Percentiles rank a stretch among this genome's conserved stretches.
These are phyloP conservation scores for Stentor roeselii DNA, from an alignment of 73 alveolate species.

Conservation along the genomic window DNA sequence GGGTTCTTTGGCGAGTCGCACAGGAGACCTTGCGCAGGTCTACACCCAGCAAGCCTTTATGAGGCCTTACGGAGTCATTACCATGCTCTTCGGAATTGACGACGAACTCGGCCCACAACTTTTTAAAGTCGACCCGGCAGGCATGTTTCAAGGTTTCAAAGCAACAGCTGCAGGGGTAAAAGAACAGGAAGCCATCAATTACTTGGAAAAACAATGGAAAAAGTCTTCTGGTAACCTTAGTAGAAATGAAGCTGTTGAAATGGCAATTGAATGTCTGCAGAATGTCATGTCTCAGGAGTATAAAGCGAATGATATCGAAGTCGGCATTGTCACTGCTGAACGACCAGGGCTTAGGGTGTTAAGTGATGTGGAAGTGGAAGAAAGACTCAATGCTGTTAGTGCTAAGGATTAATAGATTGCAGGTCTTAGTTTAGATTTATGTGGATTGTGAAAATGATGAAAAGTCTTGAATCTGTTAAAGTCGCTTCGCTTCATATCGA, in stretches of 20 bases:
- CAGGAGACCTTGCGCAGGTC: conserved; percentile 75
- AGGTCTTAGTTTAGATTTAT: too few species aligned
- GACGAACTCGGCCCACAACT: conserved; percentile 94
- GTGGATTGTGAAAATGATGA: too few species aligned
- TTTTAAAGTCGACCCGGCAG: conserved; percentile 93
- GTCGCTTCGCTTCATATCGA: too few species aligned
- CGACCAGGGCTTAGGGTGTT: conserved; percentile 39
- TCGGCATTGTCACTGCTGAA: conserved; percentile 76
- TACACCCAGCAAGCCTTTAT: conserved; percentile 82
- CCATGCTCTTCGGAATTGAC: conserved; percentile 82
- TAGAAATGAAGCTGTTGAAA: conserved; percentile 61
- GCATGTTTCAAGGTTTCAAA: conserved; percentile 82
- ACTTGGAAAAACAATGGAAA: conserved; percentile 80
- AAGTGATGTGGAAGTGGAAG: conserved; percentile 37
- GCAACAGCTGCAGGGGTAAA: conserved; percentile 90
- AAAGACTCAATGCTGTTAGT: conserved; percentile 30
- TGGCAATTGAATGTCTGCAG: conserved; percentile 81
- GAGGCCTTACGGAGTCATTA: conserved; percentile 81
- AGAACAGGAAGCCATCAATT: conserved; percentile 92
- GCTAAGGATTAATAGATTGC: conserved; percentile 32
- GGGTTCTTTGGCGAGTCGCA: conserved; percentile 79
- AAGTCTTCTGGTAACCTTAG: conserved; percentile 73
- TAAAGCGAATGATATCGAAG: conserved; percentile 89
- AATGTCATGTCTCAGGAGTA: conserved; percentile 84
- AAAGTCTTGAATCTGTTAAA: too few species aligned